Evolutionary conservation across 2,329 filamentous ascomycete species (phyloP).

Genomic region (Fusarium anthophilum): DNA sequence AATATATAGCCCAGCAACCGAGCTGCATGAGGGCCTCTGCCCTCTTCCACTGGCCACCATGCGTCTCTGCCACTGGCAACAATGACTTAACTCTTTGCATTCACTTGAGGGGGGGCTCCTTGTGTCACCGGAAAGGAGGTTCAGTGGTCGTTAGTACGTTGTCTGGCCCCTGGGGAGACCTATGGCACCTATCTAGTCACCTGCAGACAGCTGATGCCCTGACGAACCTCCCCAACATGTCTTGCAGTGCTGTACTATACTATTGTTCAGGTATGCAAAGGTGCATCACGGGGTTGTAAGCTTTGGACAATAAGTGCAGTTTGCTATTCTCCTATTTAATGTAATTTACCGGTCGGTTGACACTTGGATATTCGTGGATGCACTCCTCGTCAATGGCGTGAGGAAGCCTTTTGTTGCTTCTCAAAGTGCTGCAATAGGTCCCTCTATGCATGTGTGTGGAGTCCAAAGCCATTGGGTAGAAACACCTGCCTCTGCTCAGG

Average conservation of each 20-base stretch:
- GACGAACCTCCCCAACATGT: no score
- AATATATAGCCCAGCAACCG: neutral
- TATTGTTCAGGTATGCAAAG: neutral
- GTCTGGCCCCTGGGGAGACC: neutral
- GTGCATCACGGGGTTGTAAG: rapidly evolving
- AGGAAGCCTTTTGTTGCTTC: rapidly evolving
- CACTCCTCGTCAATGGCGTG: neutral
- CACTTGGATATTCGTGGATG: neutral
- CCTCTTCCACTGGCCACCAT: neutral
- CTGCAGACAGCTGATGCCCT: neutral
- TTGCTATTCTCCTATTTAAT: neutral
- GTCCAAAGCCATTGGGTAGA: neutral
- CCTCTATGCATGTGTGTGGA: neutral
- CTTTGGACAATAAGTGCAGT: neutral
- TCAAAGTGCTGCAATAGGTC: rapidly evolving
- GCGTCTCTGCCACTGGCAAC: neutral
- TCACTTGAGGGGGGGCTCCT: neutral
- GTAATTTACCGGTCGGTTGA: neutral
- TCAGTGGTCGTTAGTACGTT: neutral
- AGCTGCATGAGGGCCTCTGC: neutral
- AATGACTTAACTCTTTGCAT: neutral
- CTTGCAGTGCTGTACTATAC: rapidly evolving
- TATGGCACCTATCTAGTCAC: neutral
- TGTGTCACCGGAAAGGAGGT: neutral
- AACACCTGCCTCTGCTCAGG: neutral